A percentile compares a stretch with the other conserved stretches of the same genome.
Conservation (phyloP, 2,329 filamentous ascomycete species). For the Fusarium verrucosum region DNA sequence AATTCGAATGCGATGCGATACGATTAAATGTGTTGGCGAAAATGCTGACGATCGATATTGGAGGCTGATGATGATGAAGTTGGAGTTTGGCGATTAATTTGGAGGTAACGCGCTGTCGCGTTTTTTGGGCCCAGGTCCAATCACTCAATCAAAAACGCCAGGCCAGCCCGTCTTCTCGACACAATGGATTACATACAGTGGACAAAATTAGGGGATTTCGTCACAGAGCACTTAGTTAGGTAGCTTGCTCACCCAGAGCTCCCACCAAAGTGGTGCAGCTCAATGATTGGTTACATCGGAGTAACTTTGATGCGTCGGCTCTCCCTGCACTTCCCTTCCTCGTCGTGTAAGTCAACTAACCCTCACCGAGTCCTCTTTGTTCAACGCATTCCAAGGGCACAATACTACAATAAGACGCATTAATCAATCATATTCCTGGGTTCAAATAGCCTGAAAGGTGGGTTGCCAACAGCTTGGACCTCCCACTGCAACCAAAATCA, state of each 20-base stretch:
- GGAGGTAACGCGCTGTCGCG: conserved; percentile 37
- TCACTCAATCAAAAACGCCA: conserved; percentile 30
- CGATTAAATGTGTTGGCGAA: not conserved
- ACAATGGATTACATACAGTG: not conserved
- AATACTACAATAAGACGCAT: conserved; percentile 24
- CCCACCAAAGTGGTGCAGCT: not conserved
- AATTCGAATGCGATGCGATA: conserved; percentile 15
- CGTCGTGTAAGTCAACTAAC: conserved; percentile 33
- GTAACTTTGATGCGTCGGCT: conserved; percentile 28
- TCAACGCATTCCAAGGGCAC: conserved; percentile 18
- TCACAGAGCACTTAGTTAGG: no score
- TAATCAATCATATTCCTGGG: conserved; percentile 17
- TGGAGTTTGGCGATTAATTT: conserved; percentile 24
- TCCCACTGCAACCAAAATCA: conserved; percentile 21
- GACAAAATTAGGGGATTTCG: not conserved
- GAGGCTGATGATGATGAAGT: conserved; percentile 11
- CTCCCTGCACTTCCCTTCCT: not conserved
- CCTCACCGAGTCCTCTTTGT: conserved; percentile 31
- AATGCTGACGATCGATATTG: conserved; percentile 11
- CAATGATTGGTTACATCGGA: conserved; percentile 22
- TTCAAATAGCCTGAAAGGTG: conserved; percentile 13
- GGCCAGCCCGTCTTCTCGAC: conserved; percentile 16
- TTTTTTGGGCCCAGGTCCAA: conserved; percentile 27
- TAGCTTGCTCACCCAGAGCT: not conserved
- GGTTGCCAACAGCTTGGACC: conserved; percentile 2